Base-by-base conservation (phyloP, 345 rosid genomes). In the Rhodamnia argentea region DNA sequence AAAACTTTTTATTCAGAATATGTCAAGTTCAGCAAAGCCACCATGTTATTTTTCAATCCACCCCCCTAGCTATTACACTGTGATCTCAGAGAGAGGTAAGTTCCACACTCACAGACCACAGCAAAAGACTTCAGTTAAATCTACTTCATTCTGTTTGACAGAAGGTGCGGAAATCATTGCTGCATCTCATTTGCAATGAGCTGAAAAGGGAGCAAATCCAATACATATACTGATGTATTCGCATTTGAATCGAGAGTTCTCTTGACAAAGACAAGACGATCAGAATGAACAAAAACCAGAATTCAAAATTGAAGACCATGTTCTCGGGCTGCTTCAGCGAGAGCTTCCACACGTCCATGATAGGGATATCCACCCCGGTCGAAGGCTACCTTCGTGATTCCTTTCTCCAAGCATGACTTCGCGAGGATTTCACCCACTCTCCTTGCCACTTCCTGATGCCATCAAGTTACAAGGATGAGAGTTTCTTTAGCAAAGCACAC, bases 301-400 rank as follows among this genome's bases (percentile, higher is more conserved):
- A 64, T 8, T 64, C 40, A 64, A 64, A 64, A 96, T 89, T 90
- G 93, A 92, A 97, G 99, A 83, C 98, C 97, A 64, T 93, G 87
- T 86, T 93, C 98, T 86, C 99, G 92, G 52, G 98, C 98, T 52
- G 98, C 95, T 88, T 92, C 91, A 0, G 98, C 98, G 62, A 97
- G 91, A 82, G 96, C 99, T 86, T 93, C 89, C 60, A 97, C 86
- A 2, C 98, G 98, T 81, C 99, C 99, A 90, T 96, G 98, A 91
- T 97, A 96, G 37, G 93, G 98, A 85, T 93, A 97, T 44, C 99
- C 99, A 64, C 98, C 98, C n/a, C 96, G 91, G 87, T 97, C 98
- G 76, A 96, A 97, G 26, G 98, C 97, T 53, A 97, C 98, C 88
- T 95, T 95, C 27, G 93, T 89, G 88, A 96, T 96, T 76, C 98